Conservation (phyloP, 75 land plant genomes). For the Cryptomeria japonica region DNA sequence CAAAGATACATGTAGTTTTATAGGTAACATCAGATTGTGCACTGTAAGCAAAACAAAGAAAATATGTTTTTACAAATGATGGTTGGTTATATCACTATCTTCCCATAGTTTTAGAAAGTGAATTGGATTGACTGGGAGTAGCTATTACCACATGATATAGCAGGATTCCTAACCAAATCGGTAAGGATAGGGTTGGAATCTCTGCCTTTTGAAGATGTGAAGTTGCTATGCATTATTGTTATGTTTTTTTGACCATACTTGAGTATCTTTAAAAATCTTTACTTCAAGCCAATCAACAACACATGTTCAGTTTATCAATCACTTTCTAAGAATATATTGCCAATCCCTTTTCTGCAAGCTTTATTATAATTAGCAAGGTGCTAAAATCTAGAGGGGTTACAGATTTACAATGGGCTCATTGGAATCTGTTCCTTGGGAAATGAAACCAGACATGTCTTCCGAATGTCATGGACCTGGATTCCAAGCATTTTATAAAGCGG, state of each 20-base stretch:
- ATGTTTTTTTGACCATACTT: too few relatives aligned
- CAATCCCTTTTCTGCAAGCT: too few relatives aligned
- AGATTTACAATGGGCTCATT: not conserved
- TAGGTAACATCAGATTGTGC: not conserved
- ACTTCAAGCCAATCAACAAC: too few relatives aligned
- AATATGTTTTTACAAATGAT: not conserved
- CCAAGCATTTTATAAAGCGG: not conserved
- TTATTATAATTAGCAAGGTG: too few relatives aligned
- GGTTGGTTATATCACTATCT: not conserved
- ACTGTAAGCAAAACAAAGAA: not conserved
- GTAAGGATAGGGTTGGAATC: not conserved
- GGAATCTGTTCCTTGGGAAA: not conserved
- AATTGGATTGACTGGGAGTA: not conserved
- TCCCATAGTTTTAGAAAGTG: not conserved
- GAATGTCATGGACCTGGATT: not conserved
- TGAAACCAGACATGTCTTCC: not conserved
- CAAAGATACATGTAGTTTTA: not conserved
- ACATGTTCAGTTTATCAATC: too few relatives aligned
- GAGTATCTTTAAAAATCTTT: too few relatives aligned
- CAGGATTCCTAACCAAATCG: not conserved
- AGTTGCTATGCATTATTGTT: too few relatives aligned
- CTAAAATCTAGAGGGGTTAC: not conserved
- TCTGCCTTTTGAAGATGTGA: not conserved
- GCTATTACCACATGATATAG: not conserved
- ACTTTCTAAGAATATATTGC: too few relatives aligned